Conservation (phyloP, 1,139 yeast species). For the Dujonia santamariae region DNA sequence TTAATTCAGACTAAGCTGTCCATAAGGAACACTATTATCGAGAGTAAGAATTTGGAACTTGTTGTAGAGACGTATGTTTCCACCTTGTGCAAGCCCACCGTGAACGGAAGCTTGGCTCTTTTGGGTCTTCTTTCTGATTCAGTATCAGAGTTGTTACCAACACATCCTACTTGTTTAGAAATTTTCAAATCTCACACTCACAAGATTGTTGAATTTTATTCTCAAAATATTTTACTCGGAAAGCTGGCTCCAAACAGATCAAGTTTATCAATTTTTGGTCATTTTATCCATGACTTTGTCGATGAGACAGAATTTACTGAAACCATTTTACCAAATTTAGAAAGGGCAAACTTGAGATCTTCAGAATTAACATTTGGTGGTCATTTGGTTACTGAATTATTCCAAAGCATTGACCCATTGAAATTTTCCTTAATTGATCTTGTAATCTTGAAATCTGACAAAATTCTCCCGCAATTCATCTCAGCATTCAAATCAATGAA, state of each 20-base stretch:
- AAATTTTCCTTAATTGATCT: slow-evolving; percentile 19
- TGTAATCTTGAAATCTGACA: slow-evolving; percentile 35
- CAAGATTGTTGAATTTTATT: slow-evolving; percentile 15
- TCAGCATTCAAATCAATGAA: slow-evolving; percentile 72
- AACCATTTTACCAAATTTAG: slow-evolving; percentile 57
- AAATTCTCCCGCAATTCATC: slow-evolving; percentile 58
- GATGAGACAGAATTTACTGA: slow-evolving; percentile 39
- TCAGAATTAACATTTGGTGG: slow-evolving; percentile 67
- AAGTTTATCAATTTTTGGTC: slow-evolving; percentile 25
- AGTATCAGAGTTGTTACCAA: slow-evolving; percentile 34
- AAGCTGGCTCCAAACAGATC: slow-evolving; percentile 34
- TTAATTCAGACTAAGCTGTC: slow-evolving; percentile 34
- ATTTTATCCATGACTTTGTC: slow-evolving; percentile 43
- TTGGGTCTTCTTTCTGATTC: slow-evolving; percentile 43
- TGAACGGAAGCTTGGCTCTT: slow-evolving; percentile 12
- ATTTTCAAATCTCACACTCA: slow-evolving; percentile 20
- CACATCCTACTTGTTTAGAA: slow-evolving; percentile 35
- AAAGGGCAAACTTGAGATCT: slow-evolving; percentile 76
- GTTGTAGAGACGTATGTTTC: slow-evolving; percentile 12
- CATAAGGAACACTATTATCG: slow-evolving; percentile 17
- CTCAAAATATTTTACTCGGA: slow-evolving; percentile 42
- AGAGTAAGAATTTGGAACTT: background rate
- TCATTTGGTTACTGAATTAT: slow-evolving; percentile 49
- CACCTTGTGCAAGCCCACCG: slow-evolving; percentile 8
- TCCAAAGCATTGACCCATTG: background rate